Evolutionary conservation across 1,284 basidiomycete species (phyloP).

Genomic region (Boletus hoseneyae): DNA sequence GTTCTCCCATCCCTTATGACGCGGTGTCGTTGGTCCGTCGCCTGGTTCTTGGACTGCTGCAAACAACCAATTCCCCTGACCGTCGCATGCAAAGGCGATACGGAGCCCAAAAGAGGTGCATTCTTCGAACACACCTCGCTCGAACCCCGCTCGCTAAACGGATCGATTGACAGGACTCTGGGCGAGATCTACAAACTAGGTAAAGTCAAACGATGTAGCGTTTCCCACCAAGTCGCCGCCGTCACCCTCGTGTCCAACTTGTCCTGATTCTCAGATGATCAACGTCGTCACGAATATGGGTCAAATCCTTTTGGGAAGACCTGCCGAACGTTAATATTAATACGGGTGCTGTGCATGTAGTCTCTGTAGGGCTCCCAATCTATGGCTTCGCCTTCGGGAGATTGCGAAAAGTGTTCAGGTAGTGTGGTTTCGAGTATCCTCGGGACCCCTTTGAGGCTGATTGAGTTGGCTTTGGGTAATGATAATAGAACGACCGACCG

Average conservation of each 20-base stretch:
- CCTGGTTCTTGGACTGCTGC: constrained; percentile 1
- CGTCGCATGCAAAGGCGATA: background rate
- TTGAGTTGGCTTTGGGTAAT: background rate
- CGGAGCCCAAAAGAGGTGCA: background rate
- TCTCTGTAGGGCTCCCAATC: constrained; percentile 59
- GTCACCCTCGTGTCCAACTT: constrained; percentile 2
- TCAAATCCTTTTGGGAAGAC: constrained; percentile 75
- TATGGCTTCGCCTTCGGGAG: constrained; percentile 21
- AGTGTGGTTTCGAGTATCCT: constrained; percentile 78
- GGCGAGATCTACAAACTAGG: constrained; percentile 4
- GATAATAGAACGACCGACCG: constrained; percentile 42
- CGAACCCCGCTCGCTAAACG: constrained; percentile 7
- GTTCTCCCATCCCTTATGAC: constrained; percentile 6
- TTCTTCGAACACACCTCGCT: constrained; percentile 9
- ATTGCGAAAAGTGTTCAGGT: constrained; percentile 55
- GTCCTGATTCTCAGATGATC: background rate
- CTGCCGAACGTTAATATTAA: constrained; percentile 90
- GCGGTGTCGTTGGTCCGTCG: constrained; percentile 28
- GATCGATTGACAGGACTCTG: constrained; percentile 14
- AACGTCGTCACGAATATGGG: constrained; percentile 29
- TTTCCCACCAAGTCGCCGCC: background rate
- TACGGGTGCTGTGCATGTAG: constrained; percentile 65
- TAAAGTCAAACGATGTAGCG: background rate
- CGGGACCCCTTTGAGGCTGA: constrained; percentile 63
- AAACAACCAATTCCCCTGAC: background rate